Evolutionary conservation across 75 land plant species (phyloP), one percentile per base, ranked within the genome.

Genomic region (Pinus tabuliformis): DNA sequence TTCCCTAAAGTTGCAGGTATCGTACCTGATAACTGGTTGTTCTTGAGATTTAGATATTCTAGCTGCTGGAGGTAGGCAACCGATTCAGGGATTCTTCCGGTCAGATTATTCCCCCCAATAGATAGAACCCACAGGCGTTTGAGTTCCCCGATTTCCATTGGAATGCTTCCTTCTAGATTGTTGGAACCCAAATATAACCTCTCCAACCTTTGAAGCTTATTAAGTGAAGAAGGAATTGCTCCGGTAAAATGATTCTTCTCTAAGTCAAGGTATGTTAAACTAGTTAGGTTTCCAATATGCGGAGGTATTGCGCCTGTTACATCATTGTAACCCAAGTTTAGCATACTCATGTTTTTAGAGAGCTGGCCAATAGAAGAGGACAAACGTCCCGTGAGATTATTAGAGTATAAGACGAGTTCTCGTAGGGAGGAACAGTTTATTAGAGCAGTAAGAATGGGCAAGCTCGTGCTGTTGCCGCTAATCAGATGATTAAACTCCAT

Each of bases 101-200:
- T 30, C 30, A 30, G 30, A 30, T 30, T 30, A 30, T 30, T 30
- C 30, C 30, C 30, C 30, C 30, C 30, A 30, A 30, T 30, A 30
- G 30, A 30, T 30, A 30, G 1, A 30, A 30, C 30, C 30, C 30
- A 30, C 1, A 30, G 30, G 30, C 30, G 30, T 30, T 30, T 30
- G 30, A 30, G 30, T 30, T 30, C 30, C 30, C 30, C 30, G 30
- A 30, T 30, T 30, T 30, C 30, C 30, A 30, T 30, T 30, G 30
- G 30, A 30, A 30, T 30, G 54, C 45, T 63, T 59, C 87, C 87
- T 36, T 22, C 1, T 21, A 86, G 75, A 6, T 39, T 72, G 33
- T 86, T 86, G 39, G 52, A 52, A 3, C 3, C 3, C 39, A 37
- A 5, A 37, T 3, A 37, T 5, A 37, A 37, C 39, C 3, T 37